A percentile compares a stretch with the other conserved stretches of the same genome.
phyloP scores from a whole-genome alignment of 2,329 filamentous ascomycete genomes.

The Epichloe sp. region DNA sequence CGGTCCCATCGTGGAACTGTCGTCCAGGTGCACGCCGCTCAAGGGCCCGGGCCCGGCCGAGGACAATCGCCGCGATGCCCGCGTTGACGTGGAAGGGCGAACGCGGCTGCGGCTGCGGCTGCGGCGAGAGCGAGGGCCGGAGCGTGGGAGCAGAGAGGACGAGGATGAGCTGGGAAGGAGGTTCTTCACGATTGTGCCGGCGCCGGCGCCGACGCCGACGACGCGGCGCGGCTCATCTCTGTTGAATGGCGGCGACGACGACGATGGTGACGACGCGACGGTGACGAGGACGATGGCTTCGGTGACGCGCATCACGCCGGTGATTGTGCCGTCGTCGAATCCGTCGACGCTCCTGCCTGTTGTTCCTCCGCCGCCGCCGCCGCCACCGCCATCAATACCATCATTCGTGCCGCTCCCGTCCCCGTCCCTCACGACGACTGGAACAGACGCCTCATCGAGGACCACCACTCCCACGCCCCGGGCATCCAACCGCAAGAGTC shows the following conservation, averaged over 20 bases:
- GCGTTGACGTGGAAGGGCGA: too few species aligned
- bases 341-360: background rate
- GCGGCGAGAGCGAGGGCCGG: too few species aligned
- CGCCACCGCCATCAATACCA: too few species aligned
- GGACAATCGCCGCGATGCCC: too few species aligned
- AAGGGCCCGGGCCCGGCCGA: too few species aligned
- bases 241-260: background rate
- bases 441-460: background rate
- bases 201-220: conserved; percentile 12
- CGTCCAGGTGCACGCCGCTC: conserved; percentile 19
- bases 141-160: too few species aligned
- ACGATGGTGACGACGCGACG: background rate
- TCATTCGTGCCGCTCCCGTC: background rate
- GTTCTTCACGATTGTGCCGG: conserved; percentile 18
- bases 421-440: background rate
- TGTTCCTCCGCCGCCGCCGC: background rate
- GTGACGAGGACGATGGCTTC: too few species aligned
- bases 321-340: background rate
- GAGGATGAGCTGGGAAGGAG: conserved; percentile 9
- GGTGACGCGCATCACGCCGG: conserved; percentile 6
- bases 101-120: too few species aligned
- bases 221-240: background rate
- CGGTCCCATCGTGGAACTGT: conserved; percentile 30
- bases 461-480: background rate
- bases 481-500: background rate